phyloP scores from a whole-genome alignment of 2,329 filamentous ascomycete species.

The Pseudomassariella vexata region DNA sequence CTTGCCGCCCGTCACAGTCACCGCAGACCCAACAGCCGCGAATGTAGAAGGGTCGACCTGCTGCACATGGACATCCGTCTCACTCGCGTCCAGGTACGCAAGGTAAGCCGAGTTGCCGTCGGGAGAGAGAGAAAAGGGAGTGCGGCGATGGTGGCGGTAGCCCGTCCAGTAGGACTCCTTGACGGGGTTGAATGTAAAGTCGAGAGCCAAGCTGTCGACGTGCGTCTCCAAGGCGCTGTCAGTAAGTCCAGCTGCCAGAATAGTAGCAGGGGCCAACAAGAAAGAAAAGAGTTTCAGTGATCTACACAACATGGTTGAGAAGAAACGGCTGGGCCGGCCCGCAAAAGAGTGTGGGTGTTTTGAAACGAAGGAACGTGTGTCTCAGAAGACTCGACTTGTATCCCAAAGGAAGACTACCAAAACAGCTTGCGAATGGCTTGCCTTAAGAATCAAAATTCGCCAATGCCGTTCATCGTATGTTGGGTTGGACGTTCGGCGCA shows the following conservation, averaged over 20 bases:
- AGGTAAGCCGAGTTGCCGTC: constrained; percentile 53
- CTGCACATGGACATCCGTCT: constrained; percentile 51
- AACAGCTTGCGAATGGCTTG: too few species aligned
- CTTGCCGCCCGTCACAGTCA: constrained; percentile 47
- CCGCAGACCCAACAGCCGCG: constrained; percentile 41
- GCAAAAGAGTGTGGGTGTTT: constrained; percentile 2
- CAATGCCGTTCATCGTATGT: too few species aligned
- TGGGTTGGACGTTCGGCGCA: too few species aligned
- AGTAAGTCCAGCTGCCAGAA: constrained; percentile 7
- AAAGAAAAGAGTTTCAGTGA: constrained; percentile 1
- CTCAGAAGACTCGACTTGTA: too few species aligned
- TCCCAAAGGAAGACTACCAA: too few species aligned
- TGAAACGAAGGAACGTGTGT: not conserved
- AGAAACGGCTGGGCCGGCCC: constrained; percentile 3
- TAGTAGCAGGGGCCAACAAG: constrained; percentile 1
- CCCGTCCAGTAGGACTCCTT: constrained; percentile 57
- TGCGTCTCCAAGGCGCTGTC: constrained; percentile 20
- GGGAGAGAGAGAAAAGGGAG: constrained; percentile 56
- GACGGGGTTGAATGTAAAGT: constrained; percentile 48
- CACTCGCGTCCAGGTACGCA: constrained; percentile 53
- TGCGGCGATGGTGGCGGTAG: constrained; percentile 55
- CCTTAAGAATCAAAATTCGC: too few species aligned
- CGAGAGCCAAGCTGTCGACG: constrained; percentile 40
- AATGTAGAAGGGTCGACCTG: constrained; percentile 50
- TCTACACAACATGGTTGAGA: constrained; percentile 4